These are phyloP conservation scores for Eutrema japonicum DNA, from an alignment of 345 rosid genomes.

Conservation along the genomic window DNA sequence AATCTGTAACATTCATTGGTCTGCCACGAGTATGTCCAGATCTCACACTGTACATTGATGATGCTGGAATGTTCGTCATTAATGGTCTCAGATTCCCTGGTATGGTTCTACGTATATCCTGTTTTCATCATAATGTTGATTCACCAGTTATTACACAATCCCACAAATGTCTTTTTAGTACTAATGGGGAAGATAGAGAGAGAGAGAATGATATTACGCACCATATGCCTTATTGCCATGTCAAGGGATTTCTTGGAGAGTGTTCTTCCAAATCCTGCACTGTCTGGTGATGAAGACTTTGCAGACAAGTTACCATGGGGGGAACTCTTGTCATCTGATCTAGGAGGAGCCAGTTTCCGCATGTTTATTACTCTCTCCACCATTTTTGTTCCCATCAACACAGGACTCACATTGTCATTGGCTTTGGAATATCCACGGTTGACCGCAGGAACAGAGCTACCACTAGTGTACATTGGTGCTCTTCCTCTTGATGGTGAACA, in stretches of 20 bases:
- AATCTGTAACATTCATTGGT: slow-evolving; percentile 76
- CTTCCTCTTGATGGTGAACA: slow-evolving; percentile 98
- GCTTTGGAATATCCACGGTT: slow-evolving; percentile 67
- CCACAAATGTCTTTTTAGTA: neutral
- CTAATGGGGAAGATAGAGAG: neutral
- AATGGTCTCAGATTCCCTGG: slow-evolving; percentile 87
- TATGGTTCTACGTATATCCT: slow-evolving; percentile 93
- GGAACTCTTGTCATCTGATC: slow-evolving; percentile 71
- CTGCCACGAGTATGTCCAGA: slow-evolving; percentile 74
- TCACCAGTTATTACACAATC: slow-evolving; percentile 9
- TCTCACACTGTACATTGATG: slow-evolving; percentile 96
- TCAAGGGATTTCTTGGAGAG: slow-evolving; percentile 98
- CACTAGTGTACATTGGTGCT: slow-evolving; percentile 66
- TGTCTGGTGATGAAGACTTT: slow-evolving; percentile 88
- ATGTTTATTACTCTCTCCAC: slow-evolving; percentile 95
- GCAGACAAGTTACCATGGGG: slow-evolving; percentile 74
- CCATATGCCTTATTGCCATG: slow-evolving; percentile 99
- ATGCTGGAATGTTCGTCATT: slow-evolving; percentile 96
- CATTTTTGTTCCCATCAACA: slow-evolving; percentile 85
- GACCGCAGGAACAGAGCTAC: slow-evolving; percentile 90
- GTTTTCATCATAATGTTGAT: slow-evolving; percentile 33
- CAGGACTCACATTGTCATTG: slow-evolving; percentile 84
- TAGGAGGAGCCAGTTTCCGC: slow-evolving; percentile 88
- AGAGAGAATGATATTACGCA: slow-evolving; percentile 44
- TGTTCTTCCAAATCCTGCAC: slow-evolving; percentile 88